A percentile compares a stretch with the other conserved stretches of the same genome.
These are phyloP conservation scores for Otatea glauca DNA, from an alignment of 176 grass and related monocot species.

Conservation along the genomic window DNA sequence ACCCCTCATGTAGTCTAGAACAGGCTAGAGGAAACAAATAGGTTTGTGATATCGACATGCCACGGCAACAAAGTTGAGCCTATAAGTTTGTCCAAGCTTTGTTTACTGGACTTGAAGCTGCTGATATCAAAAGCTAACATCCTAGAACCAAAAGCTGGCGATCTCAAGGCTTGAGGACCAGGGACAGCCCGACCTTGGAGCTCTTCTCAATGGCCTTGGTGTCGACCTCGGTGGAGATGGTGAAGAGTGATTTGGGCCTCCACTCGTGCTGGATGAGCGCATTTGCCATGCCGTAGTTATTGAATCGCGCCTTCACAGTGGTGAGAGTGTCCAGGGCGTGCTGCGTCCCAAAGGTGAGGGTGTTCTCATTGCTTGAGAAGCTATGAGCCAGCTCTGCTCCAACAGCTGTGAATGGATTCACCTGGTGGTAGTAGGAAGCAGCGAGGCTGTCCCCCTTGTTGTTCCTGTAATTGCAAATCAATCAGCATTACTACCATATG, in stretches of 20 bases:
- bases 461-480: constrained; percentile 56
- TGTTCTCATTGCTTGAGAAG: constrained; percentile 74
- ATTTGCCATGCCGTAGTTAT: constrained; percentile 72
- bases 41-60: constrained; percentile 29
- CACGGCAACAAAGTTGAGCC: constrained; percentile 16
- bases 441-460: constrained; percentile 64
- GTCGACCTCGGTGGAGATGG: constrained; percentile 70
- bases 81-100: constrained; percentile 45
- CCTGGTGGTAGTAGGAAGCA: constrained; percentile 79
- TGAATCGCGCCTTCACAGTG: constrained; percentile 63
- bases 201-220: constrained; percentile 64
- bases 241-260: constrained; percentile 68
- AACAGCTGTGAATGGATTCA: constrained; percentile 57
- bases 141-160: not conserved
- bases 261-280: constrained; percentile 69
- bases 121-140: constrained; percentile 32
- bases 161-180: constrained; percentile 68
- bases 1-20: constrained; percentile 11
- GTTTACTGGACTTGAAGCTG: constrained; percentile 43
- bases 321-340: constrained; percentile 64
- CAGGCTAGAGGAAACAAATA: constrained; percentile 23
- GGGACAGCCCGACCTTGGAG: constrained; percentile 63
- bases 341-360: constrained; percentile 61
- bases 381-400: constrained; percentile 69
- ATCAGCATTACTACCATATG: not conserved